A percentile compares a stretch with the other conserved stretches of the same genome.
phyloP scores from a whole-genome alignment of 768 basidiomycete genomes.

The Podaxis pistillaris region DNA sequence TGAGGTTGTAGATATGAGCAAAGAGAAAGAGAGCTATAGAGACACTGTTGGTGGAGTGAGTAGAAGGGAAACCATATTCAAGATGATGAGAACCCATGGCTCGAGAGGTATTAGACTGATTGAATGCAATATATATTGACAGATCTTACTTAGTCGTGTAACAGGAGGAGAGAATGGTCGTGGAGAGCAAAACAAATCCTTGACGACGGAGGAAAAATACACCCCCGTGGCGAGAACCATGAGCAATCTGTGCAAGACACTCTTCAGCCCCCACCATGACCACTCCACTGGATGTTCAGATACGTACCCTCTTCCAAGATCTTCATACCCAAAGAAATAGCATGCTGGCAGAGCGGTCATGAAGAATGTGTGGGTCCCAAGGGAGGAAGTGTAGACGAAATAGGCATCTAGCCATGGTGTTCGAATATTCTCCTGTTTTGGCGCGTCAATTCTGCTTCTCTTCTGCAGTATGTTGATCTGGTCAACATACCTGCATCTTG shows the following conservation, averaged over 20 bases:
- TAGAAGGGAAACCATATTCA: slow-evolving; percentile 95
- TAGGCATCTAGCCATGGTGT: slow-evolving; percentile 72
- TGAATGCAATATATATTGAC: background rate
- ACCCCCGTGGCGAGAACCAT: slow-evolving; percentile 76
- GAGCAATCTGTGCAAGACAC: slow-evolving; percentile 46
- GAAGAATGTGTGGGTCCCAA: slow-evolving; percentile 91
- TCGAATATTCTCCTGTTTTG: slow-evolving; percentile 48
- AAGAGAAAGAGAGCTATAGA: slow-evolving; percentile 86
- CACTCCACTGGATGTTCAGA: background rate
- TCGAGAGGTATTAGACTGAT: slow-evolving; percentile 24
- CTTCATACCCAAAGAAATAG: slow-evolving; percentile 83
- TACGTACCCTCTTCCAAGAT: slow-evolving; percentile 72
- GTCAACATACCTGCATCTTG: slow-evolving; percentile 57
- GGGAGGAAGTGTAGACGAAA: slow-evolving; percentile 78
- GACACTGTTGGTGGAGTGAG: slow-evolving; percentile 88
- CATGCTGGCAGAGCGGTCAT: slow-evolving; percentile 83
- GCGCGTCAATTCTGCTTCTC: slow-evolving; percentile 2
- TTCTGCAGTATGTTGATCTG: background rate
- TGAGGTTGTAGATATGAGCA: slow-evolving; percentile 53
- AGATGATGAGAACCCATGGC: slow-evolving; percentile 79
- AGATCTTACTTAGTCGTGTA: slow-evolving; percentile 72
- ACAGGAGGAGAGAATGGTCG: slow-evolving; percentile 91
- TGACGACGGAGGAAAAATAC: slow-evolving; percentile 83
- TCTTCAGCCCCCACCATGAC: background rate
- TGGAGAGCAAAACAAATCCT: slow-evolving; percentile 89